These are phyloP conservation scores for Sporothrix pseudoabietina DNA, from an alignment of 2,329 filamentous ascomycete genomes.

Conservation along the genomic window DNA sequence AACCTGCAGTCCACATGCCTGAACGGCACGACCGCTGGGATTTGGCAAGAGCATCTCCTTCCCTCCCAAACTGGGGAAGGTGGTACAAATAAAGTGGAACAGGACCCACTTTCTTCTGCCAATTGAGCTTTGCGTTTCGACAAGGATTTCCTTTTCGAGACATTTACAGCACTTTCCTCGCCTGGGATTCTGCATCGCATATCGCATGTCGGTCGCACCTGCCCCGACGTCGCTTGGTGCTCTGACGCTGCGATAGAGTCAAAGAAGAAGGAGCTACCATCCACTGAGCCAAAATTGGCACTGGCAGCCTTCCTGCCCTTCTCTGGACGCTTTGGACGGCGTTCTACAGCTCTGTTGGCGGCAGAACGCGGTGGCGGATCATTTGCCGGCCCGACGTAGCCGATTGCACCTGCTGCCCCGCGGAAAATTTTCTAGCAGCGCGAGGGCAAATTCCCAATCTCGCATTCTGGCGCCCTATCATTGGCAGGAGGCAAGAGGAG, in stretches of 20 bases:
- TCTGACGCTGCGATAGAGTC: background rate
- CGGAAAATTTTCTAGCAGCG: constrained; percentile 25
- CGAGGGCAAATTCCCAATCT: constrained; percentile 17
- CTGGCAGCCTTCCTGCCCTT: background rate
- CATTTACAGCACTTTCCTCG: constrained; percentile 5
- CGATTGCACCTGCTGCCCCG: constrained; percentile 22
- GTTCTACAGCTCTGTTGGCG: background rate
- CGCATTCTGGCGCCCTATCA: constrained; percentile 5
- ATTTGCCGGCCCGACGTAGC: constrained; percentile 25
- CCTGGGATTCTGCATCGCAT: constrained; percentile 1
- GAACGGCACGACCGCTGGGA: background rate
- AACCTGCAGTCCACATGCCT: background rate
- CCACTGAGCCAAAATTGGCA: background rate
- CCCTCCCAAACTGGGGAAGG: constrained; percentile 11
- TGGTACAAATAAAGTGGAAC: constrained; percentile 8
- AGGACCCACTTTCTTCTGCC: background rate
- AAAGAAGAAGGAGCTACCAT: constrained; percentile 10
- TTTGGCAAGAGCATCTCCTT: background rate
- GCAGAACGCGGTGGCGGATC: background rate
- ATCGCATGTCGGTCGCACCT: constrained; percentile 13
- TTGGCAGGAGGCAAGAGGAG: constrained; percentile 16
- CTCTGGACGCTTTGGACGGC: background rate
- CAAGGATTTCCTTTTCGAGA: constrained; percentile 20
- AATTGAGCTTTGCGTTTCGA: background rate
- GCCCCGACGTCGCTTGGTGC: background rate